These are phyloP conservation scores for Rutstroemia sp. DNA, from an alignment of 2,329 filamentous ascomycete genomes.

Conservation along the genomic window DNA sequence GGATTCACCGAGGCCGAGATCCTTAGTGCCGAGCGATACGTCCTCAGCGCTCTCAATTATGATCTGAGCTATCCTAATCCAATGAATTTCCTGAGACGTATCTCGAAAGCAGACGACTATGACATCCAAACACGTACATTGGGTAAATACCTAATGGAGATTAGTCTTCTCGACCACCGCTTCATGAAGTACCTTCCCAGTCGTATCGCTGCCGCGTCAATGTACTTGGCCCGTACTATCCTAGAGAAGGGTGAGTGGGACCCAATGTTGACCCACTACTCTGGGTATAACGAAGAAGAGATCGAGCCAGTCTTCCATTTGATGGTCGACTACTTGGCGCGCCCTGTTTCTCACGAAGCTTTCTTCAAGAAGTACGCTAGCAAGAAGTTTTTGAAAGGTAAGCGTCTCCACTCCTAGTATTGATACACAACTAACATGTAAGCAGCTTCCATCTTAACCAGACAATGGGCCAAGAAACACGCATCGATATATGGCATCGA, in stretches of 20 bases:
- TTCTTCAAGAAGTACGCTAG: constrained; percentile 99
- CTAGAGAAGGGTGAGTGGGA: constrained; percentile 91
- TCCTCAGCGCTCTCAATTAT: constrained; percentile 86
- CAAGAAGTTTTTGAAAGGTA: constrained; percentile 99
- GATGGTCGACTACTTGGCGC: constrained; percentile 94
- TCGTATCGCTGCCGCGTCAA: constrained; percentile 82
- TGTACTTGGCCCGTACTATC: constrained; percentile 90
- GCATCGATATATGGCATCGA: constrained; percentile 47
- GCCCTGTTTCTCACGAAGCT: constrained; percentile 86
- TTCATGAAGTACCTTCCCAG: constrained; percentile 88
- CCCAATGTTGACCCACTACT: constrained; percentile 78
- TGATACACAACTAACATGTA: constrained; percentile 15
- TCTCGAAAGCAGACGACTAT: constrained; percentile 99
- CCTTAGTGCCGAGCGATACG: constrained; percentile 90
- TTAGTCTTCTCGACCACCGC: constrained; percentile 88
- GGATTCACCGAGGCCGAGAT: constrained; percentile 95
- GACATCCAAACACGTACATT: constrained; percentile 96
- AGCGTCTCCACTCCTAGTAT: constrained; percentile 25
- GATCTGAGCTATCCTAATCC: constrained; percentile 98
- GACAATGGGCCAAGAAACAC: constrained; percentile 88
- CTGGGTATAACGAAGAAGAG: constrained; percentile 88
- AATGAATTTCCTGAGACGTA: constrained; percentile 98
- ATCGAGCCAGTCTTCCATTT: constrained; percentile 86
- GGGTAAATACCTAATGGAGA: constrained; percentile 96
- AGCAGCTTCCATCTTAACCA: constrained; percentile 80